phyloP scores from a whole-genome alignment of 2,329 filamentous ascomycete species.

The Monosporascus ibericus region DNA sequence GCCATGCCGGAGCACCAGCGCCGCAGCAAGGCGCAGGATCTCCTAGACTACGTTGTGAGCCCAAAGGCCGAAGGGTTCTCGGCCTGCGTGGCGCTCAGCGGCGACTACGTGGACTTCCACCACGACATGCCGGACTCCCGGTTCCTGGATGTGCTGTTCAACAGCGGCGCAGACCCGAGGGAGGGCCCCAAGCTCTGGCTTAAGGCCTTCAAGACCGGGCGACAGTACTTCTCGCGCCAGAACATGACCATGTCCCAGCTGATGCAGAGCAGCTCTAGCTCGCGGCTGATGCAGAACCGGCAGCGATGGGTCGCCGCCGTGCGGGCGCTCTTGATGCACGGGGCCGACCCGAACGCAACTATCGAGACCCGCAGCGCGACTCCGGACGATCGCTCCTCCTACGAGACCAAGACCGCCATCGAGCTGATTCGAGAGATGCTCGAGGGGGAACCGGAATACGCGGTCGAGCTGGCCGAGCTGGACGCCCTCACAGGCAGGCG shows the following conservation, averaged over 20 bases:
- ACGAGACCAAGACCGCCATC: slow-evolving; percentile 19
- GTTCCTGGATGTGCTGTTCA: slow-evolving; percentile 22
- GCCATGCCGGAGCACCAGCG: slow-evolving; percentile 9
- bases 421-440: slow-evolving; percentile 25
- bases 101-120: slow-evolving; percentile 27
- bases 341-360: slow-evolving; percentile 23
- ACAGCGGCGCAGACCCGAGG: slow-evolving; percentile 19
- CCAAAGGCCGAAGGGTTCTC: slow-evolving; percentile 26
- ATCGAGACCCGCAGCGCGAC: slow-evolving; percentile 18
- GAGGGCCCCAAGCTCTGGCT: slow-evolving; percentile 19
- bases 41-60: slow-evolving; percentile 22
- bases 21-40: slow-evolving; percentile 24
- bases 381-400: slow-evolving; percentile 15
- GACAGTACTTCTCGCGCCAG: slow-evolving; percentile 24
- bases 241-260: slow-evolving; percentile 25
- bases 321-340: slow-evolving; percentile 22
- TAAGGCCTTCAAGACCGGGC: slow-evolving; percentile 21
- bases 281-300: slow-evolving; percentile 23
- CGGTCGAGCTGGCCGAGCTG: slow-evolving; percentile 23
- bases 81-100: slow-evolving; percentile 24
- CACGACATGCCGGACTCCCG: slow-evolving; percentile 27
- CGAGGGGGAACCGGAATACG: slow-evolving; percentile 27
- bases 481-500: slow-evolving; percentile 22
- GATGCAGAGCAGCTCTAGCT: slow-evolving; percentile 23
- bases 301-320: slow-evolving; percentile 24